A percentile compares a stretch with the other conserved stretches of the same genome.
phyloP scores from a whole-genome alignment of 2,329 filamentous ascomycete species.

The Leptographium procerum region DNA sequence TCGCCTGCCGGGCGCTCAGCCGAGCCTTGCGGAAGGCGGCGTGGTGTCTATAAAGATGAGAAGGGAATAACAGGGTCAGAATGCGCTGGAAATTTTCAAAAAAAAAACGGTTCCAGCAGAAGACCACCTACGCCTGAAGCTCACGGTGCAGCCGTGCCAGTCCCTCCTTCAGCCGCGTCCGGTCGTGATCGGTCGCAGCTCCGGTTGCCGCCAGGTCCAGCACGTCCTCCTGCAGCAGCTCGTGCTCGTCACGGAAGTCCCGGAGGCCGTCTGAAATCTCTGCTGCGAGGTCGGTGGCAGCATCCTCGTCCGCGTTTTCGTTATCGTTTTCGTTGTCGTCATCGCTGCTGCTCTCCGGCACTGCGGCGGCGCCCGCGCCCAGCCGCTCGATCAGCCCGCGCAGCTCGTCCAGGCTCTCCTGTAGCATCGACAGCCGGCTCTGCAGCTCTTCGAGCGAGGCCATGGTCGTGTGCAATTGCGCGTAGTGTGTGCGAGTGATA shows the following conservation, averaged over 20 bases:
- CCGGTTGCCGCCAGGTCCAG: constrained; percentile 42
- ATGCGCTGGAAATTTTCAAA: too few species aligned
- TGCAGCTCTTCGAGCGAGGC: constrained; percentile 48
- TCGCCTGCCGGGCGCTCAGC: constrained; percentile 62
- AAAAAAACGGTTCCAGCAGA: not conserved
- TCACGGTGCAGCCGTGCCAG: constrained; percentile 58
- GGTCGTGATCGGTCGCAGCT: constrained; percentile 33
- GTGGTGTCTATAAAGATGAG: constrained; percentile 33
- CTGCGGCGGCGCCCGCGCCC: constrained; percentile 35
- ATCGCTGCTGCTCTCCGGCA: constrained; percentile 6
- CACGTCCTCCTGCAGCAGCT: constrained; percentile 67
- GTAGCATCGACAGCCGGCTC: constrained; percentile 46
- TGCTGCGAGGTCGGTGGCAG: constrained; percentile 59
- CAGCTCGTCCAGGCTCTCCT: constrained; percentile 49
- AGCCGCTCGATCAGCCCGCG: constrained; percentile 49
- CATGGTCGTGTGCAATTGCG: constrained; percentile 4
- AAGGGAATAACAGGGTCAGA: not conserved
- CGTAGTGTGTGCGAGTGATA: too few species aligned
- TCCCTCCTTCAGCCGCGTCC: constrained; percentile 53
- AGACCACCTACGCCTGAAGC: constrained; percentile 47
- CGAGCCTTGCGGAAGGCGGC: constrained; percentile 72
- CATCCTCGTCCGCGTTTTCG: constrained; percentile 34
- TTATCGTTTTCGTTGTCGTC: constrained; percentile 27
- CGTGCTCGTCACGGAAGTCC: constrained; percentile 72
- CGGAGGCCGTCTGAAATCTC: constrained; percentile 74